A percentile compares a stretch with the other conserved stretches of the same genome.
phyloP scores from a whole-genome alignment of 495 filamentous ascomycete genomes.

The Talaromyces thailandensis region DNA sequence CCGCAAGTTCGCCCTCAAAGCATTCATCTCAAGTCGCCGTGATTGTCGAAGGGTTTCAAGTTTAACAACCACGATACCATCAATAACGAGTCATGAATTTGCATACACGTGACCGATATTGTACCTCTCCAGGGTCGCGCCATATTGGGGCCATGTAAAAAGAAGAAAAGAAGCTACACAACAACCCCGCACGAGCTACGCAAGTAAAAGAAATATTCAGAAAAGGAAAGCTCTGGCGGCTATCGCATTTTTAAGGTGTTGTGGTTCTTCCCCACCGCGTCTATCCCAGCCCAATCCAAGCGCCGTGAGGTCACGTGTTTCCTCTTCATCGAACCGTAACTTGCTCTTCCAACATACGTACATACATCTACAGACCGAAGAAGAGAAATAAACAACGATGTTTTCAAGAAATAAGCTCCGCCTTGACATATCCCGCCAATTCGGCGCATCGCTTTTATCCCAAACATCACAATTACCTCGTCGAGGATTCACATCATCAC shows the following conservation, averaged over 20 bases:
- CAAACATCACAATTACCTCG: not conserved
- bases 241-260: not conserved
- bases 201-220: not conserved
- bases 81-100: not conserved
- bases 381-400: constrained; percentile 3
- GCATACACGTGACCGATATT: not conserved
- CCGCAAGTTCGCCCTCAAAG: not conserved
- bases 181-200: not conserved
- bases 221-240: not conserved
- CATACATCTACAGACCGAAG: not conserved
- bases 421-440: not conserved
- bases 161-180: not conserved
- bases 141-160: not conserved
- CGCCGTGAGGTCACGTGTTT: not conserved
- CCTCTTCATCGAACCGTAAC: not conserved
- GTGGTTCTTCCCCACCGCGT: not conserved
- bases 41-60: not conserved
- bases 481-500: constrained; percentile 4
- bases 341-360: too few relatives aligned
- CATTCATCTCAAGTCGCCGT: not conserved
- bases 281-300: not conserved
- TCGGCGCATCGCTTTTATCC: not conserved
- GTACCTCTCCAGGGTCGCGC: not conserved
- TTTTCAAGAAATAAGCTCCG: not conserved
- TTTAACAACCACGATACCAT: not conserved